Evolutionary conservation across 2,329 filamentous ascomycete species (phyloP).

Genomic region (Botryosphaeria dothidea): DNA sequence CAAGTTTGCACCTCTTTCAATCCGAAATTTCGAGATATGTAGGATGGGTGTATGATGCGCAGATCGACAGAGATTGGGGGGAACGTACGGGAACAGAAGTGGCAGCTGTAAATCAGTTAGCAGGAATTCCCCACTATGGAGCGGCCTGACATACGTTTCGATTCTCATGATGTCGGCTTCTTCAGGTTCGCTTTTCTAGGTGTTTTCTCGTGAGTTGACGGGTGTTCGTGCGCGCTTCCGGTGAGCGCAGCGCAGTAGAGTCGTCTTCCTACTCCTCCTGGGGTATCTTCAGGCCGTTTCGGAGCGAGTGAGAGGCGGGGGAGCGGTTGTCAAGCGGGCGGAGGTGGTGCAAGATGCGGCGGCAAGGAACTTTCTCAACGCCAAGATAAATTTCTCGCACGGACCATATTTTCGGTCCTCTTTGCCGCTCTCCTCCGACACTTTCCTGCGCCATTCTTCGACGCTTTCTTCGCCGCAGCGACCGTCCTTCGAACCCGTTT

Average conservation of each 20-base stretch:
- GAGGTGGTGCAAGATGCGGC: slow-evolving; percentile 13
- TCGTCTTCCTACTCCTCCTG: background rate
- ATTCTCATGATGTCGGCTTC: slow-evolving; percentile 35
- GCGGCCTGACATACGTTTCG: slow-evolving; percentile 26
- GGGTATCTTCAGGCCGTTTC: background rate
- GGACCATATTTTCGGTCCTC: slow-evolving; percentile 16
- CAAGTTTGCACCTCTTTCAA: background rate
- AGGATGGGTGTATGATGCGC: background rate
- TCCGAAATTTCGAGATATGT: background rate
- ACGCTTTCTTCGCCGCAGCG: background rate
- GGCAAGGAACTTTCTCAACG: slow-evolving; percentile 15
- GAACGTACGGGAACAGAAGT: slow-evolving; percentile 12
- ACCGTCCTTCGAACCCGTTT: background rate
- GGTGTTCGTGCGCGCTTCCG: background rate
- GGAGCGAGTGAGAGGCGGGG: slow-evolving; percentile 1
- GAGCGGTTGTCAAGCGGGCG: background rate
- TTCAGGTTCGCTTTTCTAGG: background rate
- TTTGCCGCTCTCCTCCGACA: slow-evolving; percentile 8
- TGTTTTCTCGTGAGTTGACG: background rate
- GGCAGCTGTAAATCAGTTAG: background rate
- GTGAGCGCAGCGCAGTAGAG: background rate
- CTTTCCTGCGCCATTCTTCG: background rate
- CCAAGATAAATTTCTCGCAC: slow-evolving; percentile 13
- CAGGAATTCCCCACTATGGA: background rate
- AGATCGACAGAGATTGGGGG: background rate